Base-by-base conservation (phyloP, 108 stramenopile genomes). In the Stephanodiscus triporus region DNA sequence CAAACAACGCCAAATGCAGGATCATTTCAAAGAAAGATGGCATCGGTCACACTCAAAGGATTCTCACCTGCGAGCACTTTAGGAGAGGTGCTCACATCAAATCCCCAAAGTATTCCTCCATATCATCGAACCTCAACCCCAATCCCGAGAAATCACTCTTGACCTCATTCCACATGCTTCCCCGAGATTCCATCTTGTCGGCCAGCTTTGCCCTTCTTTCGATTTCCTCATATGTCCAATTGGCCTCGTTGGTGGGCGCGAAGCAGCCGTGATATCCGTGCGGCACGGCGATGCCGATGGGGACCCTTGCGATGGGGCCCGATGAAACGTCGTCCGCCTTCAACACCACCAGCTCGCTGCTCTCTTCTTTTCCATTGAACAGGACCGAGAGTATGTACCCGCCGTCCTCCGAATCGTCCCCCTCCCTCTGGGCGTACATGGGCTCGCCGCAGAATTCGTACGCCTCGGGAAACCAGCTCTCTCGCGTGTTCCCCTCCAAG, bases 61-160 rank as follows among this genome's bases (percentile, higher is more conserved):
- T 1, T 20, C 55, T 6, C 26, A 14, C 27, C 4, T 32, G 56
- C 56, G 30, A 57, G 0, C 30, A 32, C 27, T 56, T 9, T 8
- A 26, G 8, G 9, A 29, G 45, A 19, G 19, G 32, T 26, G 22
- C 36, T 68, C 66, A 85, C 81, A 85, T 78, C 66, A 85, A 57
- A 75, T 90, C 90, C 34, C 88, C 91, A 75, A 90, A 88, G 75
- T 91, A 89, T 59, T 88, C 89, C 55, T 95, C 91, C 82, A 92
- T 88, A 68, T 92, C 94, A 67, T 92, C 91, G 53, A 95, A 85
- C 60, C 94, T 84, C 78, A 95, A 77, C 26, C 94, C 94, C 26
- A 95, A 75, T 58, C 94, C 94, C 34, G 88, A 89, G 77, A 95
- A 95, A 78, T 95, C 94, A 69, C 88, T 89, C 86, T 92, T 92